Evolutionary conservation across 2,329 filamentous ascomycete genomes (phyloP), one percentile per base, ranked within the genome.

Genomic region (Alternaria sp.): DNA sequence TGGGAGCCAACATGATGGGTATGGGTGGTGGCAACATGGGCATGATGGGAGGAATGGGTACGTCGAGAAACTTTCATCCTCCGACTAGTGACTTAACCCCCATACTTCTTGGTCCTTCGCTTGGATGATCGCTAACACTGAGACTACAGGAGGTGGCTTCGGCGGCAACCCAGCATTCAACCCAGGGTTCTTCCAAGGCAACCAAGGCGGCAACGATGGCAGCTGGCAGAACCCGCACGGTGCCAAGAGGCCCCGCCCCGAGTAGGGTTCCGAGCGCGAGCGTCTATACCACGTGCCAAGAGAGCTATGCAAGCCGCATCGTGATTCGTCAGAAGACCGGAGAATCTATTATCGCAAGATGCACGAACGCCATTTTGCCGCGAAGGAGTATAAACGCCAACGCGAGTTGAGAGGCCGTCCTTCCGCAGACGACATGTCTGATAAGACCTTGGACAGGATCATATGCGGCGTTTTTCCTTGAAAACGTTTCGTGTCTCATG

Each of bases 221-320:
- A 89, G 88, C 80, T 92, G 91, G 84, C 65, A 67, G 46, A 95
- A 95, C 73, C 92, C 92, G 6, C 92, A 95, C 70, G 91, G 91
- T 28, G 89, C 90, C 4, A 96, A 96, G 82, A 86, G 92, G 69
- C 90, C 91, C 68, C 87, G 92, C 66, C 91, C 91, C 64, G 92
- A 94, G 71, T 88, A 81, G 56, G 32, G 13, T 30, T 10, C 30
- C 54, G 43, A 17, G 17, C 19, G 25, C 8, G 26, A 49, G 11
- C 15, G 25, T 32, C 2, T 7, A 26, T 43, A 12, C 9, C 55
- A 26, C 40, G 23, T 21, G 23, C 26, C 30, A 13, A 46, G 13
- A 19, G 11, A 11, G 19, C 26, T 25, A 17, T 52, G 28, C 36
- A 30, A 30, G 26, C 21, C 23, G 25, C 44, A 21, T 21, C n/a